A percentile compares a stretch with the other conserved stretches of the same genome.
These are phyloP conservation scores for Fusarium penzigii DNA, from an alignment of 2,329 filamentous ascomycete species.

Conservation along the genomic window DNA sequence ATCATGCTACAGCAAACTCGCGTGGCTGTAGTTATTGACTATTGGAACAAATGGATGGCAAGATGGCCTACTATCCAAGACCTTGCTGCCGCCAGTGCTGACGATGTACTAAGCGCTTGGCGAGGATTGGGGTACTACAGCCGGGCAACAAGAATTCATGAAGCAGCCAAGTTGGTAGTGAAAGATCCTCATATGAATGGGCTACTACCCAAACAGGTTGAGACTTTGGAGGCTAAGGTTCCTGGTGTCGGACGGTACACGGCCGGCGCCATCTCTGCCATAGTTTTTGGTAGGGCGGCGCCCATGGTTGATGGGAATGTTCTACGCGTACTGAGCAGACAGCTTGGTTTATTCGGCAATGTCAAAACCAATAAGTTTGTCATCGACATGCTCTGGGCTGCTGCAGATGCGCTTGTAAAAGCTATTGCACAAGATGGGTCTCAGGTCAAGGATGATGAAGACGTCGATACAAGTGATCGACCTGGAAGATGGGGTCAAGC, in stretches of 20 bases:
- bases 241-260: slow-evolving; percentile 65
- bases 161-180: slow-evolving; percentile 55
- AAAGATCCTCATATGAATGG: slow-evolving; percentile 43
- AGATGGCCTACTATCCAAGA: slow-evolving; percentile 61
- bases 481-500: slow-evolving; percentile 65
- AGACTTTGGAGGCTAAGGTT: slow-evolving; percentile 50
- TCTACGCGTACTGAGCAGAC: slow-evolving; percentile 59
- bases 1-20: slow-evolving; percentile 69
- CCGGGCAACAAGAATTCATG: slow-evolving; percentile 60
- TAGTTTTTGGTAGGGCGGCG: slow-evolving; percentile 60
- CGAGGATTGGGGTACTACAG: slow-evolving; percentile 65
- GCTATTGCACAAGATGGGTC: slow-evolving; percentile 45
- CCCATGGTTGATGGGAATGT: slow-evolving; percentile 68
- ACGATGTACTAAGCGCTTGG: slow-evolving; percentile 61
- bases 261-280: slow-evolving; percentile 62
- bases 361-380: slow-evolving; percentile 56
- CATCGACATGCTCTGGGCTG: slow-evolving; percentile 58
- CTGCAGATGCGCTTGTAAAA: slow-evolving; percentile 56
- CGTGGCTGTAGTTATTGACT: slow-evolving; percentile 61
- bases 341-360: slow-evolving; percentile 58
- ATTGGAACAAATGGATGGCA: slow-evolving; percentile 63
- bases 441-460: slow-evolving; percentile 18
- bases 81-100: slow-evolving; percentile 52
- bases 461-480: slow-evolving; percentile 43
- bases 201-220: slow-evolving; percentile 49